These are phyloP conservation scores for Lentinula guzmanii DNA, from an alignment of 768 basidiomycete genomes.

Conservation along the genomic window DNA sequence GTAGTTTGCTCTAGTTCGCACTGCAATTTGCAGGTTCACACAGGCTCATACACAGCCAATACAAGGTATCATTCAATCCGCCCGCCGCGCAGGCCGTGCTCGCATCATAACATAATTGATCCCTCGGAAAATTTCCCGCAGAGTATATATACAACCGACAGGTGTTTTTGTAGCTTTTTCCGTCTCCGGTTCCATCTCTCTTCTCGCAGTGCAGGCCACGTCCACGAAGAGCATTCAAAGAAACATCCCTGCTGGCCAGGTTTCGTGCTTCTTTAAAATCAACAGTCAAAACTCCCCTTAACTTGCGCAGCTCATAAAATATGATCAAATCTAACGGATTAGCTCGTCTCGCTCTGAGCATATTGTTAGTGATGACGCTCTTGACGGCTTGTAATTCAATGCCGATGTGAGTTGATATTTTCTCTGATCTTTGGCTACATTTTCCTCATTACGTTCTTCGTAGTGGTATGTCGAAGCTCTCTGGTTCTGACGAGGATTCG, in stretches of 20 bases:
- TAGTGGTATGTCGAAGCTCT: not conserved
- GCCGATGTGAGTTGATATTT: not conserved
- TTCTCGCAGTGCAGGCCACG: not conserved
- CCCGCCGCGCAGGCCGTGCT: not conserved
- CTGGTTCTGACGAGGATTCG: not conserved
- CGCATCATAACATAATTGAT: not conserved
- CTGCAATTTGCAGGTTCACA: too few relatives aligned
- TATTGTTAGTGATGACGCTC: not conserved
- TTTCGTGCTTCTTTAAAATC: not conserved
- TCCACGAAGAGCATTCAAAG: not conserved
- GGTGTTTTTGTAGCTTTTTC: not conserved
- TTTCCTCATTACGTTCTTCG: not conserved
- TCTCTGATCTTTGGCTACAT: not conserved
- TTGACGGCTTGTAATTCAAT: not conserved
- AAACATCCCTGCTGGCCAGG: constrained; percentile 1
- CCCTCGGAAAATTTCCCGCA: not conserved
- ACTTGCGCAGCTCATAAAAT: not conserved
- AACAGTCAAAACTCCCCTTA: not conserved
- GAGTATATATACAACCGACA: not conserved
- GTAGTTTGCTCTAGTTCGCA: too few relatives aligned
- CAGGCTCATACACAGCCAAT: too few relatives aligned
- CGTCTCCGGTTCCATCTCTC: not conserved
- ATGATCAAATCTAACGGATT: not conserved
- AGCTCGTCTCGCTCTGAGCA: not conserved
- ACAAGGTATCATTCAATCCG: not conserved